Base-by-base conservation (phyloP, 441 rosid species). In the Erodium chrysanthum region DNA sequence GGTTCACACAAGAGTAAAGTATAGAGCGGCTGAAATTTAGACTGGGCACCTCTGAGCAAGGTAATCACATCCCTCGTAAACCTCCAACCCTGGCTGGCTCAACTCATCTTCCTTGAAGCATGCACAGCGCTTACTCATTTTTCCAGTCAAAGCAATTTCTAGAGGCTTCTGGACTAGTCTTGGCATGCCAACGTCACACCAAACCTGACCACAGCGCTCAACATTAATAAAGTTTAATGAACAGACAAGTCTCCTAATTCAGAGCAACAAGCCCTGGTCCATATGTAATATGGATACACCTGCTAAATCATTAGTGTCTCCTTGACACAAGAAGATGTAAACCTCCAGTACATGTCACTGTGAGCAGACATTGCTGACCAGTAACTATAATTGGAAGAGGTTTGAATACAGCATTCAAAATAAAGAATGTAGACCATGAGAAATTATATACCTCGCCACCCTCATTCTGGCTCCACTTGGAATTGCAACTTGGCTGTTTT, bases 101-200 rank as follows among this genome's bases (percentile, higher is more conserved):
- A 90, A 85, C 74, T 90, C 87, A 66, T 85, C 83, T 80, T 83
- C 89, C 35, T 20, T 74, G 70, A 85, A 92, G 81, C 98, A 92
- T 56, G 92, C 94, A 3, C 97, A 92, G 12, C 97, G 85, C 80
- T 85, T 90, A 78, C 96, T 93, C 90, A 90, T 90, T 60, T 86
- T 85, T 61, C 97, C 98, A 0, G 90, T 87, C 78, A 90, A 77
- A 15, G 98, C 98, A 68, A 93, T 90, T 78, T 90, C 96, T 48
- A 83, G 52, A 54, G 97, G 91, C 77, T 94, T 87, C 67, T 90
- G 94, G 25, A 90, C 88, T 74, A 90, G 71, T 82, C 95, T 87
- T 7, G 96, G 97, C 68, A 81, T 83, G 31, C 97, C 97, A 66
- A 69, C 82, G 48, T 93, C 98, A 40, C 98, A 93, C 95, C 98